Conservation (phyloP, 371 early-diverging fungal genomes). For the Mycotypha africana region DNA sequence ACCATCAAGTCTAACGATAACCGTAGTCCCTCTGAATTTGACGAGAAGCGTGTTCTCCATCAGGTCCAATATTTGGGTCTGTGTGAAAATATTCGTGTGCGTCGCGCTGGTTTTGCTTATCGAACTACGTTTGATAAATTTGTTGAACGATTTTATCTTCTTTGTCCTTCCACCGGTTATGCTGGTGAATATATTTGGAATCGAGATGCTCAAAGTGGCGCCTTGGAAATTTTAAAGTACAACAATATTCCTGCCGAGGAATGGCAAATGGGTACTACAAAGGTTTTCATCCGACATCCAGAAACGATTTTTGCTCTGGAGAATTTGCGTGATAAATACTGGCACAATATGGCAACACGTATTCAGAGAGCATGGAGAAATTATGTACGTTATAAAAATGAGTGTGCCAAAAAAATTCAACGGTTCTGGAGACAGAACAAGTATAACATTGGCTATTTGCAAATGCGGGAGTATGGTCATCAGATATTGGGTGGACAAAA, state of each 20-base stretch:
- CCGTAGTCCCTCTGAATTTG: conserved; percentile 87
- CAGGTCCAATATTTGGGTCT: conserved; percentile 96
- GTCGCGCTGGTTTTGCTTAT: conserved; percentile 96
- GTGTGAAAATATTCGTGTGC: conserved; percentile 96
- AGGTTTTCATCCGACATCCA: conserved; percentile 93
- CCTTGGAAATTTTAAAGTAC: conserved; percentile 78
- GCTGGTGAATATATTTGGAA: conserved; percentile 87
- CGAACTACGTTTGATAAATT: conserved; percentile 47
- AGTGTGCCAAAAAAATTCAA: conserved; percentile 75
- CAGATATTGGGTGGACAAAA: conserved; percentile 87
- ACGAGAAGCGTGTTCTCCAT: conserved; percentile 88
- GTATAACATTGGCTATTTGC: conserved; percentile 83
- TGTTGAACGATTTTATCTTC: conserved; percentile 63
- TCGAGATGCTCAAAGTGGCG: conserved; percentile 69
- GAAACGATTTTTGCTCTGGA: conserved; percentile 95
- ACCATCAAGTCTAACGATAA: conserved; percentile 98
- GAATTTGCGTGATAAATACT: conserved; percentile 90
- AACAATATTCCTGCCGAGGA: conserved; percentile 82
- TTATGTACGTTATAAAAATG: conserved; percentile 69
- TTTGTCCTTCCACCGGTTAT: conserved; percentile 76
- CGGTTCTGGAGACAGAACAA: conserved; percentile 86
- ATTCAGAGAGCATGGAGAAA: conserved; percentile 91
- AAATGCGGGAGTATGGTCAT: conserved; percentile 90
- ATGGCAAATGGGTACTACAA: conserved; percentile 94
- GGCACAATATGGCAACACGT: conserved; percentile 93